Percentiles rank a stretch among this genome's conserved stretches.
Evolutionary conservation across 305 asterid genomes (phyloP).

Genomic region (Galium porrigens): DNA sequence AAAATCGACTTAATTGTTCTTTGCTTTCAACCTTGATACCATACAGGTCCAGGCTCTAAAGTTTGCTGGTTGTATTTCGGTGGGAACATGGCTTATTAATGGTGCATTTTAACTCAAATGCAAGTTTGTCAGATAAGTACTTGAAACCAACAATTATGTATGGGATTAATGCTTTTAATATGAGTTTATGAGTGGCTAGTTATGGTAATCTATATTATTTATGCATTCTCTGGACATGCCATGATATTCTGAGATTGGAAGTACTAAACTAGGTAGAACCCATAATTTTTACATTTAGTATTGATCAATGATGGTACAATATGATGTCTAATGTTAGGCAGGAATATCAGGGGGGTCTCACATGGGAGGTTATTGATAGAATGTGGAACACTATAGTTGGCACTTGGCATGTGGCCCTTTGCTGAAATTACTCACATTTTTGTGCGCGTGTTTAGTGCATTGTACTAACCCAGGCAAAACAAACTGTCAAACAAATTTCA

Average conservation of each 20-base stretch:
- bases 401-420: conserved; percentile 24
- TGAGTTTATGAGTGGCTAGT: neutral
- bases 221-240: neutral
- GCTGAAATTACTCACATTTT: conserved; percentile 4
- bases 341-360: conserved; percentile 34
- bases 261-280: neutral
- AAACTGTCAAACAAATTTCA: neutral
- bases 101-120: neutral
- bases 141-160: neutral
- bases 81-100: conserved; percentile 5
- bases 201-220: neutral
- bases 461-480: neutral
- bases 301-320: neutral
- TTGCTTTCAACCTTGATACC: neutral
- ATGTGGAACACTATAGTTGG: conserved; percentile 15
- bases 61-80: neutral
- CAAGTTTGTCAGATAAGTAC: neutral
- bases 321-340: conserved; percentile 8
- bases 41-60: neutral
- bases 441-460: neutral
- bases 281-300: neutral
- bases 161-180: neutral
- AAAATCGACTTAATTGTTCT: neutral
- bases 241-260: neutral
- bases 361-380: conserved; percentile 27